phyloP scores from a whole-genome alignment of 2,329 filamentous ascomycete species.

The Aspergillus sojae region DNA sequence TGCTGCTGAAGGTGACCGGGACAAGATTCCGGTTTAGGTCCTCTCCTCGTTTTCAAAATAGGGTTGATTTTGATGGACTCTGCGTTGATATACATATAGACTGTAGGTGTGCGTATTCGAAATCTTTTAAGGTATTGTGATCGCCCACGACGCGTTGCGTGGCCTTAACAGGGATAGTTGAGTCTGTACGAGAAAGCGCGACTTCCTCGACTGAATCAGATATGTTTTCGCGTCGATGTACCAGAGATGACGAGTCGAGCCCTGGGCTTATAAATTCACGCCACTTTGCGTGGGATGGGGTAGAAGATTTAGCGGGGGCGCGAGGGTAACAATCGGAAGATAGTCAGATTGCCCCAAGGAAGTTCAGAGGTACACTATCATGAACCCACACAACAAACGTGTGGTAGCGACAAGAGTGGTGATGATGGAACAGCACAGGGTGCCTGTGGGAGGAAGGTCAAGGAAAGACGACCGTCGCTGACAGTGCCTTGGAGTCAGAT shows the following conservation, averaged over 20 bases:
- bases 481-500: conserved; percentile 21
- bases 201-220: not conserved
- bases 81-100: conserved; percentile 27
- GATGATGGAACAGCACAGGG: conserved; percentile 17
- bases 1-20: conserved; percentile 1
- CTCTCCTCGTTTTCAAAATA: conserved; percentile 12
- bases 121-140: not conserved
- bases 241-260: conserved; percentile 5
- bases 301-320: conserved; percentile 17
- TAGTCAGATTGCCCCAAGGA: conserved; percentile 6
- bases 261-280: conserved; percentile 17
- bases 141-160: conserved; percentile 17
- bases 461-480: conserved; percentile 11
- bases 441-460: conserved; percentile 7
- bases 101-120: conserved; percentile 9
- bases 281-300: conserved; percentile 24
- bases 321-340: conserved; percentile 18
- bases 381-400: not conserved
- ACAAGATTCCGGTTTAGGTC: conserved; percentile 4
- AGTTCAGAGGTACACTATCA: conserved; percentile 1
- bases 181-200: not conserved
- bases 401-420: not conserved
- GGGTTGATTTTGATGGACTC: conserved; percentile 13
- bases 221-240: not conserved
- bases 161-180: not conserved